Evolutionary conservation across 2,329 filamentous ascomycete species (phyloP).

Genomic region (Aspergillus aculeatinus): DNA sequence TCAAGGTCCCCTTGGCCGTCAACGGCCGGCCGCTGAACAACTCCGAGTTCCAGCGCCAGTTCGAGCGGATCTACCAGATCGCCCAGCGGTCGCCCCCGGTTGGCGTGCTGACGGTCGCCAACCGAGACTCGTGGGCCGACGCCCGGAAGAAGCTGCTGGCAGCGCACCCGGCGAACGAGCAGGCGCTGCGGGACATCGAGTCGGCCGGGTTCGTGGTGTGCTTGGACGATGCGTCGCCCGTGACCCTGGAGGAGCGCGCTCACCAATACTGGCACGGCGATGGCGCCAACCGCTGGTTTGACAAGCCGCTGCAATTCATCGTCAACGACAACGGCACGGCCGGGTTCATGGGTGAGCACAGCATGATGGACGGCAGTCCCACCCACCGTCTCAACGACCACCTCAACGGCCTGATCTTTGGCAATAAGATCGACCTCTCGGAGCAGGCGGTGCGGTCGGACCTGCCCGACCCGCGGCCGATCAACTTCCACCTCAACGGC

Average conservation of each 20-base stretch:
- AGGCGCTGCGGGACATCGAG: conserved; percentile 77
- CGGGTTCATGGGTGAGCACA: conserved; percentile 97
- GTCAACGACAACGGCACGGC: conserved; percentile 97
- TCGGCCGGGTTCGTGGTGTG: conserved; percentile 88
- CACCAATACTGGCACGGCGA: conserved; percentile 99
- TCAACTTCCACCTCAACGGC: conserved; percentile 76
- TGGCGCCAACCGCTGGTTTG: conserved; percentile 92
- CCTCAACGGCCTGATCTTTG: conserved; percentile 85
- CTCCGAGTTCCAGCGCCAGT: conserved; percentile 85
- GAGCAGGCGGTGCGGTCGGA: conserved; percentile 74
- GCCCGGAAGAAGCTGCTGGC: conserved; percentile 73
- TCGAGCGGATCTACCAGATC: conserved; percentile 76
- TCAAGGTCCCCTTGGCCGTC: conserved; percentile 81
- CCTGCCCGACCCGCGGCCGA: conserved; percentile 73
- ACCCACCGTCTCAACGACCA: conserved; percentile 96
- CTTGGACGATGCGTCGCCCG: conserved; percentile 84
- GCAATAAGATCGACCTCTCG: conserved; percentile 89
- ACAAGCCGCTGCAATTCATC: conserved; percentile 98
- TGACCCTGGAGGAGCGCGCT: conserved; percentile 93
- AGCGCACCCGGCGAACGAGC: conserved; percentile 75
- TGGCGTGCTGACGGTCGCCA: conserved; percentile 83
- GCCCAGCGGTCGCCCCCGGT: conserved; percentile 71
- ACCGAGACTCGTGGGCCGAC: conserved; percentile 90
- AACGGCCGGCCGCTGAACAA: conserved; percentile 83
- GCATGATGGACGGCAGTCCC: conserved; percentile 99